phyloP scores from a whole-genome alignment of 2,329 filamentous ascomycete species.

The Orbilia quercus region DNA sequence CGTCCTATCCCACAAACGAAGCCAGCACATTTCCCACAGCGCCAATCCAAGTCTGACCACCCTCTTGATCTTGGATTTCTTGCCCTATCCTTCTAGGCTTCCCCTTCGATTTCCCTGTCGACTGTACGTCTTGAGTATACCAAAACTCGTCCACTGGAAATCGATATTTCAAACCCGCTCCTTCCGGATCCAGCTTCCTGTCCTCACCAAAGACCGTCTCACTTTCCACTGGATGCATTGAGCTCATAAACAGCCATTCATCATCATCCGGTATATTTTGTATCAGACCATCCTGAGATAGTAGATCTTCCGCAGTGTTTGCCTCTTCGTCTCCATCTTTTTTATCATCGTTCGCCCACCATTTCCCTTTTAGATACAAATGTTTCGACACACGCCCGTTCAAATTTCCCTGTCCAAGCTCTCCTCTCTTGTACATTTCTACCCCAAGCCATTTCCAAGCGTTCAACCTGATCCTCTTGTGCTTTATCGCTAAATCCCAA shows the following conservation, averaged over 20 bases:
- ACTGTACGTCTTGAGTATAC: slow-evolving; percentile 25
- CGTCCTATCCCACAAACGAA: slow-evolving; percentile 45
- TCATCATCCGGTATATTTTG: slow-evolving; percentile 44
- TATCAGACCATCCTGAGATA: slow-evolving; percentile 4
- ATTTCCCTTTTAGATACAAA: slow-evolving; percentile 39
- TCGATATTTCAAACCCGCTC: slow-evolving; percentile 30
- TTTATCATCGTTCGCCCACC: slow-evolving; percentile 11
- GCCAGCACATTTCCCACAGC: slow-evolving; percentile 47
- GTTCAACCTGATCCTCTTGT: slow-evolving; percentile 25
- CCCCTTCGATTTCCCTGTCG: neutral
- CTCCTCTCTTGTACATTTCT: slow-evolving; percentile 41
- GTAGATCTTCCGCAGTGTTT: neutral
- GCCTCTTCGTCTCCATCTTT: slow-evolving; percentile 6
- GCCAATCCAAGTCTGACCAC: slow-evolving; percentile 31
- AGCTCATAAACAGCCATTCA: slow-evolving; percentile 50
- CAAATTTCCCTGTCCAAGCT: slow-evolving; percentile 28
- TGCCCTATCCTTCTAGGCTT: neutral
- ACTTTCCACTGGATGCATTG: slow-evolving; percentile 51
- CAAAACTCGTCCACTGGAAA: slow-evolving; percentile 53
- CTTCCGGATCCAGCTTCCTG: slow-evolving; percentile 40
- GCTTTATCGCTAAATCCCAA: slow-evolving; percentile 38
- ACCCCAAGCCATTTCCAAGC: slow-evolving; percentile 47
- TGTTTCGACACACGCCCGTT: slow-evolving; percentile 26
- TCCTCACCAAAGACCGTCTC: slow-evolving; percentile 48
- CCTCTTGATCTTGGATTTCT: no score